Evolutionary conservation across 148 eudicot genomes (phyloP).

Genomic region (Diospyros kaki): DNA sequence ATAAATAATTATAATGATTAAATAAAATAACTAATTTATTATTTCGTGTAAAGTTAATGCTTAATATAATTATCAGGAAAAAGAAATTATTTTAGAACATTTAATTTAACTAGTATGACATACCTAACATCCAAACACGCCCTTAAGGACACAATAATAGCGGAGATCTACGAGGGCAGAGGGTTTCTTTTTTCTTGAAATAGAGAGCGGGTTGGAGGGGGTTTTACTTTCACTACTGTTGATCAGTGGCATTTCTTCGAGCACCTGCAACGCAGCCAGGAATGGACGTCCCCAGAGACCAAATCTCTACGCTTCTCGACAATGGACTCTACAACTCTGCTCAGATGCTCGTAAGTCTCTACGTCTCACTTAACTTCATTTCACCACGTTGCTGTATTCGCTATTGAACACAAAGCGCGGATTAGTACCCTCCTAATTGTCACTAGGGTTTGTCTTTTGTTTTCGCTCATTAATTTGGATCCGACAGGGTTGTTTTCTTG

Average conservation of each 20-base stretch:
- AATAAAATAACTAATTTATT: no score
- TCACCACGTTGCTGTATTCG: not conserved
- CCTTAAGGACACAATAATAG: no score
- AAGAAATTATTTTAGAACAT: no score
- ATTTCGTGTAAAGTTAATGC: no score
- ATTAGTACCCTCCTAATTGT: not conserved
- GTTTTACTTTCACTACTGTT: slow-evolving; percentile 1
- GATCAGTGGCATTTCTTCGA: not conserved
- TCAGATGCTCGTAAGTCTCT: slow-evolving; percentile 61
- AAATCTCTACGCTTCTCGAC: slow-evolving; percentile 65
- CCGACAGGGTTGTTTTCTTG: slow-evolving; percentile 72
- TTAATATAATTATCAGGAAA: no score
- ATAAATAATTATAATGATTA: no score
- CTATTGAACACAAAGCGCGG: not conserved
- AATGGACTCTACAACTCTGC: slow-evolving; percentile 84
- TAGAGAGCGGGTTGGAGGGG: slow-evolving; percentile 7
- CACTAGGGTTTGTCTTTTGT: slow-evolving; percentile 6
- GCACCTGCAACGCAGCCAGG: slow-evolving; percentile 1
- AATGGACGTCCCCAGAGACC: slow-evolving; percentile 89
- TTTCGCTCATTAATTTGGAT: not conserved
- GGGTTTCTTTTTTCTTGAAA: not conserved
- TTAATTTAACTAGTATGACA: no score
- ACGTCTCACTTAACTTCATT: not conserved
- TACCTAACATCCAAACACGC: no score
- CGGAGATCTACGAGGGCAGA: no score